These are phyloP conservation scores for Sisymbrium altissimum DNA, from an alignment of 345 rosid genomes.

Conservation along the genomic window DNA sequence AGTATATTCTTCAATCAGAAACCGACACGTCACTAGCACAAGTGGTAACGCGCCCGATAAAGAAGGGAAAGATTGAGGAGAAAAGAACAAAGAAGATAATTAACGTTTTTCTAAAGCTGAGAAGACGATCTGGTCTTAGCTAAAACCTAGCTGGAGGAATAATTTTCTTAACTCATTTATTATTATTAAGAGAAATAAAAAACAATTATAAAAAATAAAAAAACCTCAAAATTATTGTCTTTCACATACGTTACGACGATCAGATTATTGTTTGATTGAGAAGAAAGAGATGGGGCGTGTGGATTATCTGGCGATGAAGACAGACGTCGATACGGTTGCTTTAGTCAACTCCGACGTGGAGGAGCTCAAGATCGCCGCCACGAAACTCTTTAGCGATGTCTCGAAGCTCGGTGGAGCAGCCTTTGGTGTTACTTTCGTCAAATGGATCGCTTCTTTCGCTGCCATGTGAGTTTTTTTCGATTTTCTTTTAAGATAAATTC, in stretches of 20 bases:
- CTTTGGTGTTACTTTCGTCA: slow-evolving; percentile 69
- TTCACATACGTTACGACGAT: not conserved
- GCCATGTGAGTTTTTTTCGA: slow-evolving; percentile 83
- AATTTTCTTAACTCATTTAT: no score
- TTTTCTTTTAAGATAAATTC: no score
- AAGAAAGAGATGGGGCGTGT: slow-evolving; percentile 46
- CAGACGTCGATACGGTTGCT: slow-evolving; percentile 43
- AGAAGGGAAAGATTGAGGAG: not conserved
- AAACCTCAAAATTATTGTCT: slow-evolving; percentile 7
- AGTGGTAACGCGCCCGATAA: not conserved
- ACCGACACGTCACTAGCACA: not conserved
- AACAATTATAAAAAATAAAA: no score
- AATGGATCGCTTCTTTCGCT: slow-evolving; percentile 74
- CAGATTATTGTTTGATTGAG: not conserved
- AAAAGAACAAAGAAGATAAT: not conserved
- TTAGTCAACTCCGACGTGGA: slow-evolving; percentile 52
- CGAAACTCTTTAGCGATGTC: slow-evolving; percentile 49
- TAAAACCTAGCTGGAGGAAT: slow-evolving; percentile 1
- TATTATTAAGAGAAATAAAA: not conserved
- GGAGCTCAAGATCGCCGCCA: slow-evolving; percentile 60
- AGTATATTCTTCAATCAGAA: not conserved
- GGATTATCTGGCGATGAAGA: slow-evolving; percentile 65
- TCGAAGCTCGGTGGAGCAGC: slow-evolving; percentile 67
- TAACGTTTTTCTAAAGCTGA: not conserved
- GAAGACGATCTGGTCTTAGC: not conserved